Evolutionary conservation across 768 basidiomycete genomes (phyloP), one percentile per base, ranked within the genome.

Genomic region (Hygrophoropsis aurantiaca): DNA sequence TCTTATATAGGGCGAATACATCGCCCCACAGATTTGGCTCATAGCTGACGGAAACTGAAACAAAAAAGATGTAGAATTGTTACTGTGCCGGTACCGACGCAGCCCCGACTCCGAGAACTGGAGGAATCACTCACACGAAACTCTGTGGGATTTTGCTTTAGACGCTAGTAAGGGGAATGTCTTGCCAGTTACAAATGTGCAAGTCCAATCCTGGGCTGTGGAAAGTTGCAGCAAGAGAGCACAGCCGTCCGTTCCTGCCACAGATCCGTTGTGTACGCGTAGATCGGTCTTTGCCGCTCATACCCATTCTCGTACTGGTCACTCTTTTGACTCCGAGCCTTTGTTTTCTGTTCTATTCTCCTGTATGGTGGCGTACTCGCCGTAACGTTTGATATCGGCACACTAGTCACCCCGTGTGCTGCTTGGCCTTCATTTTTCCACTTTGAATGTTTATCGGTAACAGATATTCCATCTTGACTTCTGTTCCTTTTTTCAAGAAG

Each of bases 81-180:
- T 53, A 42, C 36, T n/a, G 53, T 55, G 52, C 58, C 65, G 62
- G 64, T 55, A 58, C 58, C 64, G 62, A 64, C 51, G 54, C 52
- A 55, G 50, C 54, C 48, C 50, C 27, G 61, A 57, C 41, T 43
- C 50, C 50, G 53, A 26, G 47, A 57, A 55, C 16, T 51, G 46
- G 21, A 43, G 46, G n/a, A 33, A 34, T 16, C 26, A 9, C 47
- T 58, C 59, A 54, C 56, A 61, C 60, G 53, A 45, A 33, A 39
- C 47, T 1, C 13, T 38, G n/a, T 25, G 19, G 16, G 38, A 49
- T 49, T 53, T 49, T 41, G 27, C 27, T 30, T 16, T 16, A 38
- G 36, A 38, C 36, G 36, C 36, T 21, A 38, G 36, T 38, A 38
- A 38, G 36, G 36, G 36, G 36, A 38, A 38, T 16, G 27, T 30